A percentile compares a stretch with the other conserved stretches of the same genome.
phyloP scores from a whole-genome alignment of 2,329 filamentous ascomycete species.

The Paecilomyces niveus region DNA sequence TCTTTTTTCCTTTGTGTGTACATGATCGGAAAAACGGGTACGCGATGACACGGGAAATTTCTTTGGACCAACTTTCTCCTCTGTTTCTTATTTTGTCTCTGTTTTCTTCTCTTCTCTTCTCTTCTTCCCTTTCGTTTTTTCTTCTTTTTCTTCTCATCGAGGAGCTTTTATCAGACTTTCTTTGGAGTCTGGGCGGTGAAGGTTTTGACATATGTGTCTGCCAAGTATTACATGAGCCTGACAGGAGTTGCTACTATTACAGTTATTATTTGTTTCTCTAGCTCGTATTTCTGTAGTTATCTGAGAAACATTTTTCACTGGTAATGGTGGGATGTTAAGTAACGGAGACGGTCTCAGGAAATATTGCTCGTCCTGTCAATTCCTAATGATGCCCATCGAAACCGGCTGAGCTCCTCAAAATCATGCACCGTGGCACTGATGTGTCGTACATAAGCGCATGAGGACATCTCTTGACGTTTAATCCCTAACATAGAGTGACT shows the following conservation, averaged over 20 bases:
- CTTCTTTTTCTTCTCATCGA: background rate
- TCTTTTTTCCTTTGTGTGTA: constrained; percentile 2
- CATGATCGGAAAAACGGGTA: constrained; percentile 2
- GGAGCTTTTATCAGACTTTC: background rate
- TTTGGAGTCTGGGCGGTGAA: background rate
- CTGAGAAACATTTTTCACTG: background rate
- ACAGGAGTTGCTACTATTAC: background rate
- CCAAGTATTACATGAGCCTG: background rate
- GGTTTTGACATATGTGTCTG: background rate
- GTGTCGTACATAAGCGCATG: background rate
- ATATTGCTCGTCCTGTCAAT: too few species aligned
- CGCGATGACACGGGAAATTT: background rate
- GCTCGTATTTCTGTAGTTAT: background rate
- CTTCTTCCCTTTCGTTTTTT: background rate
- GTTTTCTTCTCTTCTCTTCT: background rate
- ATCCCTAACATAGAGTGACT: background rate
- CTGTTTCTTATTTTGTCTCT: background rate
- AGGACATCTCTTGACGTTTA: background rate
- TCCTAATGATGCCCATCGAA: background rate
- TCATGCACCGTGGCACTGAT: background rate
- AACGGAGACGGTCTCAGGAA: too few species aligned
- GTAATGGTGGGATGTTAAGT: background rate
- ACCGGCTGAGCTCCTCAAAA: background rate
- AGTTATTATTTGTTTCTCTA: background rate
- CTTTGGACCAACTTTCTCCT: background rate